Base-by-base conservation (phyloP, 495 filamentous ascomycete genomes). In the Friedmanniomyces simplex region DNA sequence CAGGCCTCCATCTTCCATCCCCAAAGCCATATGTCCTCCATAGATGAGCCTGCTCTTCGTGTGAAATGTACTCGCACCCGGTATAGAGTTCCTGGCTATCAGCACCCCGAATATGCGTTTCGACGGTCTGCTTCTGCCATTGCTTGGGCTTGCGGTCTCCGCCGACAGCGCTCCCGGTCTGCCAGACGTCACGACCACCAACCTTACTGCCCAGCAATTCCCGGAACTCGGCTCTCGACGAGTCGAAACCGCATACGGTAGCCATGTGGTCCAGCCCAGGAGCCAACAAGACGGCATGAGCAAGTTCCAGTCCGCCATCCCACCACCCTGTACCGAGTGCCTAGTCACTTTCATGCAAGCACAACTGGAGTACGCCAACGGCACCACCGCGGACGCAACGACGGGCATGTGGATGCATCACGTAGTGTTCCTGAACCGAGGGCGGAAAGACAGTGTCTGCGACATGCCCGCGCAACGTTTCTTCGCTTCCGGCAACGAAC, bases 371-470 rank as follows among this genome's bases (percentile, higher is more conserved):
- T 63, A 60, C 48, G 18, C 52, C 22, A 43, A 63, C 30, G 61
- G 58, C n/a, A 52, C 52, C 13, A 30, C 34, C 26, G 61, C 61
- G 13, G 59, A 63, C 28, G 42, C 48, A 1, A 25, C 55, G 21
- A 63, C 57, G 13, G 58, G 52, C 21, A 57, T 61, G 51, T 63
- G 61, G 61, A 51, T 61, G 26, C 61, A 60, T 39, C 61, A 63
- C 30, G 58, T 60, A 0, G 60, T 59, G 16, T 52, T 63, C n/a
- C 12, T 41, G 12, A 52, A 54, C 30, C 41, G 24, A 12, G 43
- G 1, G 11, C 11, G 30, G n/a, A 47, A 47, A 10, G 54, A 56
- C 45, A 47, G 21, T 41, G 43, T 49, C 18, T 56, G 54, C 26
- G 14, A 28, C 10, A 34, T 11, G 26, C 20, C 6, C 5, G 16